A percentile compares a stretch with the other conserved stretches of the same genome.
phyloP scores from a whole-genome alignment of 2,329 filamentous ascomycete genomes.

The Gnomoniopsis smithogilvyi region DNA sequence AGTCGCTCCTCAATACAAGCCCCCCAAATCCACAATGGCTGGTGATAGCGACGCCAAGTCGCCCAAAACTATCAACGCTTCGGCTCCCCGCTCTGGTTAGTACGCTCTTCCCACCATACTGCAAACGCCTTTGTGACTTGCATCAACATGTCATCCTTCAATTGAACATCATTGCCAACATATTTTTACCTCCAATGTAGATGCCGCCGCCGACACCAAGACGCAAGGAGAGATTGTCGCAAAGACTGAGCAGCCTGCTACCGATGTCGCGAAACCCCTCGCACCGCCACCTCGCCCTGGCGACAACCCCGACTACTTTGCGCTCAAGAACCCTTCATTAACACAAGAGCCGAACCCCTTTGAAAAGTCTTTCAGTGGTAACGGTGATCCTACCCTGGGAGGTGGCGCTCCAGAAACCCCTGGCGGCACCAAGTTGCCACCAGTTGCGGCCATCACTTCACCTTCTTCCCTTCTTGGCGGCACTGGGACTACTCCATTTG shows the following conservation, averaged over 20 bases:
- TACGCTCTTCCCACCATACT: conserved; percentile 5
- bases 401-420: conserved; percentile 64
- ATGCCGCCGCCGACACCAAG: conserved; percentile 44
- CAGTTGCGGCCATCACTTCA: conserved; percentile 87
- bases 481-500: conserved; percentile 67
- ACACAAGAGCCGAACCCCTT: conserved; percentile 93
- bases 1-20: neutral
- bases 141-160: neutral
- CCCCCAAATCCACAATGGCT: conserved; percentile 16
- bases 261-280: conserved; percentile 62
- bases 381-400: conserved; percentile 31
- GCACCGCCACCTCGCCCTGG: conserved; percentile 67
- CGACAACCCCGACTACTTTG: conserved; percentile 64
- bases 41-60: conserved; percentile 42
- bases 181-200: conserved; percentile 30
- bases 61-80: conserved; percentile 39
- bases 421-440: conserved; percentile 77
- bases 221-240: conserved; percentile 34
- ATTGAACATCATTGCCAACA: conserved; percentile 12
- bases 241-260: conserved; percentile 49
- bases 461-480: conserved; percentile 78
- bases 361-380: conserved; percentile 81
- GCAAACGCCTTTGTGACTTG: conserved; percentile 17
- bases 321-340: conserved; percentile 54
- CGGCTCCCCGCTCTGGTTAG: conserved; percentile 16